Conservation (phyloP, 1,139 yeast genomes). For the Saccharomyces hybrid region DNA sequence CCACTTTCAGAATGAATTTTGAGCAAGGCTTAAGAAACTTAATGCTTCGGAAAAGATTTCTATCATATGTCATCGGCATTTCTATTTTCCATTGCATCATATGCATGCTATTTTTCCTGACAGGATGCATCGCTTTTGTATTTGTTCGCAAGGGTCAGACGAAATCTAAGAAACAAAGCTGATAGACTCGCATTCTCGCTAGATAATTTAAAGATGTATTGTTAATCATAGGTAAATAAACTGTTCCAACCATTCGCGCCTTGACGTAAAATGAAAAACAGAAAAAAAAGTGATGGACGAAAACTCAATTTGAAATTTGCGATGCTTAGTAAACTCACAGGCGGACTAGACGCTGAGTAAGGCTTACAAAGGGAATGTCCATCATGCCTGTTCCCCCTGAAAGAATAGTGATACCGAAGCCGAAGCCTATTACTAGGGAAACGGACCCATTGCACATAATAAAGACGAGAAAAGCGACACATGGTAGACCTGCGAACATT, state of each 20-base stretch:
- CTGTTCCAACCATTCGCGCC: background rate
- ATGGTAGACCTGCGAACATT: constrained; percentile 36
- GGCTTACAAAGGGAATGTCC: background rate
- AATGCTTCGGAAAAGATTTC: constrained; percentile 22
- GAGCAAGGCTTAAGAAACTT: constrained; percentile 26
- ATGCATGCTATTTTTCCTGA: background rate
- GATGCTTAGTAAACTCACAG: background rate
- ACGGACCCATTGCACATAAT: constrained; percentile 30
- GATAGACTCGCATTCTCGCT: background rate
- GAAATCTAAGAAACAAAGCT: background rate
- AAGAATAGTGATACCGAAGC: constrained; percentile 12
- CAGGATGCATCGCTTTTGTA: background rate
- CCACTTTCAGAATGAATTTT: constrained; percentile 21
- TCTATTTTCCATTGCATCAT: constrained; percentile 16
- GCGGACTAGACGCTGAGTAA: background rate
- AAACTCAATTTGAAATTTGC: background rate
- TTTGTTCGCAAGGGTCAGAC: background rate
- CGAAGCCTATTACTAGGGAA: constrained; percentile 13
- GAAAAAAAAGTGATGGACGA: background rate
- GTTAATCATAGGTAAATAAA: background rate
- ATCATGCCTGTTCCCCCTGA: background rate
- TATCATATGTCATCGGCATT: constrained; percentile 25
- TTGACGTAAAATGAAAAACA: background rate
- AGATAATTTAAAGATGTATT: background rate
- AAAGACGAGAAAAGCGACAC: constrained; percentile 22